Base-by-base conservation (phyloP, 495 filamentous ascomycete species). In the Acidiella bohemica region DNA sequence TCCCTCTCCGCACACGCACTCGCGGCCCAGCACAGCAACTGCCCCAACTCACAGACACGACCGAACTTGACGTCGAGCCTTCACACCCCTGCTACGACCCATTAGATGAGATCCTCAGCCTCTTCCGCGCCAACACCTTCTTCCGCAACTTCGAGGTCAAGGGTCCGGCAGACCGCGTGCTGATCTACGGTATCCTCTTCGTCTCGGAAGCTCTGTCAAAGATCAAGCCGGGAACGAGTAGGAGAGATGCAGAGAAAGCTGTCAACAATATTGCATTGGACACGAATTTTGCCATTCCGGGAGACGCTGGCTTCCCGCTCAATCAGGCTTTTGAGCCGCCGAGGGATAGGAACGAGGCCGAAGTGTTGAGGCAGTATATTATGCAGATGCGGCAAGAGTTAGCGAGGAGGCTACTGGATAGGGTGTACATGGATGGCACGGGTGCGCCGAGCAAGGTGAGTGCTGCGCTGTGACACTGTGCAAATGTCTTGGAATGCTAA, bases 111-210 rank as follows among this genome's bases (percentile, higher is more conserved):
- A 78, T 87, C 21, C 72, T 97, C 34, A 76, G 75, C 2, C 75
- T 95, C 21, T 97, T 95, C 73, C 83, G 90, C 36, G 88, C 92
- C 58, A 96, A 97, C 67, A 95, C 90, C 28, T 78, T 97, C 57
- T 97, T 97, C 70, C 81, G 92, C 50, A 97, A 97, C 70, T 97
- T 97, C 57, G 92, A 95, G 70, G 93, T 96, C 73, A 86, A 93
- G 58, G 90, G 90, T 13, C 83, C 85, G 22, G 90, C 90, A 39
- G 90, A 97, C 63, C 73, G 92, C 32, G 74, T 93, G 59, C 67
- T 97, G 43, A 90, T 97, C 51, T 97, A 97, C 64, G 87, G 88
- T 37, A 96, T 93, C 54, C 70, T 95, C 47, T 95, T 87, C 64
- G 67, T 96, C 50, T 83, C 75, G 55, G 87, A 95, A 55, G 85